Evolutionary conservation across 2,329 filamentous ascomycete species (phyloP).

Genomic region (Aspergillus glaucus): DNA sequence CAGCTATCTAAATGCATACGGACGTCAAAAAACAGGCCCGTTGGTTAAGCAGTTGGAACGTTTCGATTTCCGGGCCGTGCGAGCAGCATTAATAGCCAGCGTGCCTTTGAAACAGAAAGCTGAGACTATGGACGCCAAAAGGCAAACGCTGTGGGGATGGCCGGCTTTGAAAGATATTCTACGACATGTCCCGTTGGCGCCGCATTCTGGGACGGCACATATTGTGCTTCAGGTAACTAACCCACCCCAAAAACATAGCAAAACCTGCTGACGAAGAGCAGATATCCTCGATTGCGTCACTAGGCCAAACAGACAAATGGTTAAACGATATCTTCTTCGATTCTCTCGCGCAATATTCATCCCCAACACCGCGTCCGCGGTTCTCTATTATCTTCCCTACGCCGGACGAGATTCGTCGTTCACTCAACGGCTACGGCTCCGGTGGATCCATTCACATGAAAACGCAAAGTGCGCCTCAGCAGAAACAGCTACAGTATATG

Average conservation of each 20-base stretch:
- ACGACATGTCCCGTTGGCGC: slow-evolving; percentile 44
- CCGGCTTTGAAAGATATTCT: slow-evolving; percentile 58
- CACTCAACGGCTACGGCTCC: slow-evolving; percentile 69
- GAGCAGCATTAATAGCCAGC: slow-evolving; percentile 69
- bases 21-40: slow-evolving; percentile 46
- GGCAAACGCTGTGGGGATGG: slow-evolving; percentile 70
- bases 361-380: slow-evolving; percentile 32
- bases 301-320: slow-evolving; percentile 67
- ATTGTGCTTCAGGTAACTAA: slow-evolving; percentile 32
- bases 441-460: slow-evolving; percentile 80
- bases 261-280: slow-evolving; percentile 39
- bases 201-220: slow-evolving; percentile 22
- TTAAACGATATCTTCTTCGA: slow-evolving; percentile 59
- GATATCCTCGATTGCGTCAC: slow-evolving; percentile 75
- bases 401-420: slow-evolving; percentile 66
- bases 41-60: slow-evolving; percentile 53
- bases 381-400: slow-evolving; percentile 78
- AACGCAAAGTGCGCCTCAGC: slow-evolving; percentile 61
- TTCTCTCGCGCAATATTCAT: slow-evolving; percentile 25
- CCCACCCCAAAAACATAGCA: slow-evolving; percentile 5
- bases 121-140: slow-evolving; percentile 34
- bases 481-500: slow-evolving; percentile 68
- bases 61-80: slow-evolving; percentile 65
- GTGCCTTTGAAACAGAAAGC: slow-evolving; percentile 62
- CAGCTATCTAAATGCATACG: slow-evolving; percentile 66